These are phyloP conservation scores for Penicillium janthinellum DNA, from an alignment of 2,329 filamentous ascomycete genomes.

Conservation along the genomic window DNA sequence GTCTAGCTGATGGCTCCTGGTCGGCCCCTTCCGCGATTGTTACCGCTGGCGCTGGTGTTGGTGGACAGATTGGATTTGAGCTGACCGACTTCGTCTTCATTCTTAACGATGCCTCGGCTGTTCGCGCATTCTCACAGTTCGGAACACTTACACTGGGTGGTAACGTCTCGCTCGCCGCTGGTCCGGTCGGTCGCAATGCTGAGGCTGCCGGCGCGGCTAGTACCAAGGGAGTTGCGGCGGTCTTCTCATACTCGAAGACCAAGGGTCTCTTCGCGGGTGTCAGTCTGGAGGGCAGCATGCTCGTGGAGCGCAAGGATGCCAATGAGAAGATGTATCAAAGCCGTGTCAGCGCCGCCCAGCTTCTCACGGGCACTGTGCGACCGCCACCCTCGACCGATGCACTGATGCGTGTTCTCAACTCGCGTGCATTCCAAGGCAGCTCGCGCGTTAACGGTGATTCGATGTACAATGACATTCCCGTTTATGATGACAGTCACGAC, in stretches of 20 bases:
- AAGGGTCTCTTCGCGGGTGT: conserved; percentile 97
- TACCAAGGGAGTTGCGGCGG: conserved; percentile 81
- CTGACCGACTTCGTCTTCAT: conserved; percentile 85
- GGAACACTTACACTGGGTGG: conserved; percentile 91
- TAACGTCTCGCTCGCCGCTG: conserved; percentile 93
- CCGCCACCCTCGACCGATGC: conserved; percentile 81
- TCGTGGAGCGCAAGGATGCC: conserved; percentile 93
- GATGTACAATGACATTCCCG: conserved; percentile 92
- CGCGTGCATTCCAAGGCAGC: conserved; percentile 76
- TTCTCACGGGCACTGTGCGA: conserved; percentile 75
- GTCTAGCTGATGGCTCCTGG: conserved; percentile 52
- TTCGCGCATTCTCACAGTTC: conserved; percentile 90
- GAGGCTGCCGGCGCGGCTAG: conserved; percentile 94
- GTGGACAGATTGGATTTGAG: conserved; percentile 55
- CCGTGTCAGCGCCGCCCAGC: conserved; percentile 75
- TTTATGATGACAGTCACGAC: conserved; percentile 83
- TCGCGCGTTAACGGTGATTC: conserved; percentile 55
- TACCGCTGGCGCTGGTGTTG: conserved; percentile 52
- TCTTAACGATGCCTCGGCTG: conserved; percentile 84
- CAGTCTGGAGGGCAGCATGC: conserved; percentile 85
- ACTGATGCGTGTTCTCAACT: conserved; percentile 81
- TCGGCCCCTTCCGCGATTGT: conserved; percentile 54
- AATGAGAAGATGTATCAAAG: conserved; percentile 95
- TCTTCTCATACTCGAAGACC: conserved; percentile 97
- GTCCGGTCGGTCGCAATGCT: conserved; percentile 89